Base-by-base conservation (phyloP, 2,329 filamentous ascomycete genomes). In the Hirsutella minnesotensis region DNA sequence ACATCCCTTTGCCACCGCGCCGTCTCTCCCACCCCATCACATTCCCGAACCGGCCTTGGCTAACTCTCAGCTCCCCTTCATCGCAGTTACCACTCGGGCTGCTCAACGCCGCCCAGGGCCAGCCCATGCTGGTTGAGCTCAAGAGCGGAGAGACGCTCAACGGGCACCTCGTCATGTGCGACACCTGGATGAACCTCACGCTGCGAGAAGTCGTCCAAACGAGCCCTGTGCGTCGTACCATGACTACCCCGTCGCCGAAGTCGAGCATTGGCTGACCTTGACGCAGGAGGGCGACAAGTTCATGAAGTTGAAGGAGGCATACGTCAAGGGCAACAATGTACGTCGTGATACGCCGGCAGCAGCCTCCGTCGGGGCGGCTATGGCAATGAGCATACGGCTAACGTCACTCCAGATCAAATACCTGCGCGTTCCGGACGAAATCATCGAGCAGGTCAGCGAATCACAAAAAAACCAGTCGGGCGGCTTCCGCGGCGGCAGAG, bases 111-210 rank as follows among this genome's bases (percentile, higher is more conserved):
- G 89, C 92, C 51, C 89, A 95, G 72, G 92, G 92, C 74, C 87
- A 95, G 62, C 90, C 92, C 4, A 96, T 95, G 84, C 82, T 95
- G 44, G 89, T 95, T 51, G 89, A 95, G 71, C 83, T 95, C 52
- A 95, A 95, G 73, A 94, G 90, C 59, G 89, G 89, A 68, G 89
- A 98, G 67, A 96, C 92, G 0, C 77, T 98, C 47, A 98, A 96
- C 67, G 92, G 92, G 49, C 88, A 95, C 59, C 73, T 98, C 46
- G 84, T 95, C 63, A 87, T 83, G 64, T 98, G 90, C 79, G 92
- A 98, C 64, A 98, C 90, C 39, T 98, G 92, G 88, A 98, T 98
- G 92, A 98, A 98, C 68, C 70, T 98, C 54, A 96, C 90, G 2
- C 68, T 98, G 52, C 94, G 92, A 65, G 92, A 96, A 64, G 94